Evolutionary conservation across 805 yeast genomes (phyloP), one percentile per base, ranked within the genome.

Genomic region (Teunomyces gatunensis): DNA sequence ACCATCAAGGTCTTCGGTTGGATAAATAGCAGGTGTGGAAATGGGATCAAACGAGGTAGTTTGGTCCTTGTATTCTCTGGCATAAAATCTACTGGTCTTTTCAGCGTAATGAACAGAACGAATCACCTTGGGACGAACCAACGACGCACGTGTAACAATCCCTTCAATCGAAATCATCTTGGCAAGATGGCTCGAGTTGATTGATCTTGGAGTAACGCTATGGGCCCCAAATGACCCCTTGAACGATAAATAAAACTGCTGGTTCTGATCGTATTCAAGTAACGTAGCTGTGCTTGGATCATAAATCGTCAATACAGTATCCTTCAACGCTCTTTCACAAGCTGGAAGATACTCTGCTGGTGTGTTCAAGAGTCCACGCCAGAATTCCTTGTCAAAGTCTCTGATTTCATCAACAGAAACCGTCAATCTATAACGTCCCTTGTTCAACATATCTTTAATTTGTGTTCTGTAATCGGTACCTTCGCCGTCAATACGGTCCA

Each of bases 21-120:
- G 98, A 61, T 89, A 94, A 3, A 86, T 83, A 0, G 96, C 90
- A 3, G 94, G 81, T 0, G 96, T 84, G 9, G 87, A 75, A 57
- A 87, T 79, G 2, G 95, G 91, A 58, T 87, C 88, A 64, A 92
- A 85, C 18, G 95, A 84, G 4, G 96, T 89, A 5, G 97, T 89
- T 54, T 89, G 90, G 65, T 94, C 99, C 46, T 89, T 80, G 65
- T 92, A 94, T 59, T 89, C 96, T 68, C 97, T 80, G 49, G 96
- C 88, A 62, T 89, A 91, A 65, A 91, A 91, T 52, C 86, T 78
- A 20, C 86, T 85, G 1, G 95, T 87, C 35, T 79, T 79, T 48
- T 89, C 96, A 51, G 95, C 89, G 64, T 87, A 92, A 69, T 92
- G 98, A 25, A 94, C 96, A 9, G 96, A 89, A 57, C 96, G 79